phyloP scores from a whole-genome alignment of 2,329 filamentous ascomycete genomes.

The Sporothrix luriei region DNA sequence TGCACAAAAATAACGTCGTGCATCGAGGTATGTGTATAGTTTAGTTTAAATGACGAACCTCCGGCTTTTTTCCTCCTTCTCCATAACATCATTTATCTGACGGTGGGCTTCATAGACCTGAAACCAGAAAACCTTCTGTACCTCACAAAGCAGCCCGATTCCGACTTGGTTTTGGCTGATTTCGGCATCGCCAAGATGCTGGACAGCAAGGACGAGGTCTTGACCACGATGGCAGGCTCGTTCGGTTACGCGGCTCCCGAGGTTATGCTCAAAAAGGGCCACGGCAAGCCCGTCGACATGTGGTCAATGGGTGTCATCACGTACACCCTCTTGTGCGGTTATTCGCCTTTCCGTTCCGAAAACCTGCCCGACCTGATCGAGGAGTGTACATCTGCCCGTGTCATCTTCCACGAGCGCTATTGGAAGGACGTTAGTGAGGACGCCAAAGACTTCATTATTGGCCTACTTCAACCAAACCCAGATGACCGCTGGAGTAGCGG shows the following conservation, averaged over 20 bases:
- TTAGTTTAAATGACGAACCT: background rate
- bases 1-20: constrained; percentile 92
- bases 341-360: constrained; percentile 96
- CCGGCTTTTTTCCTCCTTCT: background rate
- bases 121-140: constrained; percentile 98
- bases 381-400: constrained; percentile 79
- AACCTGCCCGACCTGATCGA: constrained; percentile 91
- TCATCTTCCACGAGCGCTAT: constrained; percentile 96
- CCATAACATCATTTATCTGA: background rate
- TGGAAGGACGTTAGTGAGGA: constrained; percentile 97
- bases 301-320: constrained; percentile 99
- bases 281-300: constrained; percentile 98
- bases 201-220: constrained; percentile 82
- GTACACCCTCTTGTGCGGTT: constrained; percentile 95
- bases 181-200: constrained; percentile 99
- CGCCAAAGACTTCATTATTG: constrained; percentile 90
- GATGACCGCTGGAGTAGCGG: constrained; percentile 75
- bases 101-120: constrained; percentile 63
- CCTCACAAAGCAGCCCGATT: constrained; percentile 73
- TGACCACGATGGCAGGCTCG: constrained; percentile 97
- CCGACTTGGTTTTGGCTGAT: constrained; percentile 89
- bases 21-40: constrained; percentile 69
- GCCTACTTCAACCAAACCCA: constrained; percentile 76
- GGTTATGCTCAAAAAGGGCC: constrained; percentile 96
- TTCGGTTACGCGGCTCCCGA: constrained; percentile 98